phyloP scores from a whole-genome alignment of 2,329 filamentous ascomycete genomes.

The Sporothrix mexicana region DNA sequence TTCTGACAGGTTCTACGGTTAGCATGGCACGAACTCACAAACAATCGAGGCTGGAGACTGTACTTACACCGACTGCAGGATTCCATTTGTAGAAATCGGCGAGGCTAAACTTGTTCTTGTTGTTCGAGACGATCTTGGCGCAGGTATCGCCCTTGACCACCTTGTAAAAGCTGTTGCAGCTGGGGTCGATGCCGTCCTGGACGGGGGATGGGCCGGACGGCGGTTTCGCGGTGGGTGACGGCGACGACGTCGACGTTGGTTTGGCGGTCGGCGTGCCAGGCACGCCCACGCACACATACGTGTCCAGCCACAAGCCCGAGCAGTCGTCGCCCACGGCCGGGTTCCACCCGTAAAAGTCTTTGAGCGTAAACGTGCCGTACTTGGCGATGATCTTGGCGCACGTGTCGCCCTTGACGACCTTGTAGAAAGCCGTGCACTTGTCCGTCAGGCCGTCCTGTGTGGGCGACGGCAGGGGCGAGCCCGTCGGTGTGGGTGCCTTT shows the following conservation, averaged over 20 bases:
- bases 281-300: conserved; percentile 42
- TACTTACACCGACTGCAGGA: conserved; percentile 8
- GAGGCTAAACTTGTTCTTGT: background rate
- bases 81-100: conserved; percentile 27
- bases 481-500: background rate
- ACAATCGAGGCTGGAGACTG: background rate
- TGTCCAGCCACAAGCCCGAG: conserved; percentile 32
- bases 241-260: background rate
- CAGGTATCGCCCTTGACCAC: conserved; percentile 21
- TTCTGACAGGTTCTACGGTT: background rate
- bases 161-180: conserved; percentile 25
- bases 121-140: background rate
- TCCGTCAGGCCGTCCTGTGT: conserved; percentile 29
- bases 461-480: conserved; percentile 13
- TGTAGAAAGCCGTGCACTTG: conserved; percentile 36
- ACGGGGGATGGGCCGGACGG: background rate
- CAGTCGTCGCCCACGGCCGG: conserved; percentile 35
- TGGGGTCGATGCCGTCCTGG: conserved; percentile 13
- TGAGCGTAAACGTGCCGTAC: conserved; percentile 32
- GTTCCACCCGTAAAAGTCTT: conserved; percentile 37
- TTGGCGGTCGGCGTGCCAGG: conserved; percentile 44
- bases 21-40: background rate
- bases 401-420: conserved; percentile 33
- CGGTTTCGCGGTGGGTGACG: background rate
- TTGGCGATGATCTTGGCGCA: conserved; percentile 32